A percentile compares a stretch with the other conserved stretches of the same genome.
Conservation (phyloP, 108 stramenopile genomes). For the Mayamaea pseudoterrestris region DNA sequence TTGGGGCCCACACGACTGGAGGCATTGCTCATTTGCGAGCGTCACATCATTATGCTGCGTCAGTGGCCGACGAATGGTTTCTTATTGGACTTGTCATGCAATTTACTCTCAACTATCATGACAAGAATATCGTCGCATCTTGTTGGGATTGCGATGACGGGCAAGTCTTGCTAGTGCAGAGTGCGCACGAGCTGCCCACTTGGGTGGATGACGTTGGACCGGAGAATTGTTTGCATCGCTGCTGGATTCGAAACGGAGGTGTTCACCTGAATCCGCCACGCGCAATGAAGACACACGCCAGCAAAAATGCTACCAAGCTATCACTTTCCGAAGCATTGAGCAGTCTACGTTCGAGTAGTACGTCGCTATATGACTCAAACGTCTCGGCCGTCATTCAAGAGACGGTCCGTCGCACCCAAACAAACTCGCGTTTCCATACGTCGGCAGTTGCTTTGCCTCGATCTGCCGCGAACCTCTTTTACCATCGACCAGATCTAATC, state of each 20-base stretch:
- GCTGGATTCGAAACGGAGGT: background rate
- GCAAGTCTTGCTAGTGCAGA: background rate
- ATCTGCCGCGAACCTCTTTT: background rate
- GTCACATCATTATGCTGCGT: background rate
- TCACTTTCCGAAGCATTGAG: background rate
- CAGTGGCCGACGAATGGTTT: background rate
- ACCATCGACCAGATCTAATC: background rate
- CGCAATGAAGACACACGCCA: no score
- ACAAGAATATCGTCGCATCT: background rate
- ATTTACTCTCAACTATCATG: background rate
- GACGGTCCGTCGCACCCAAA: background rate
- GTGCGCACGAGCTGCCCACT: background rate
- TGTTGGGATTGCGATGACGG: constrained; percentile 1
- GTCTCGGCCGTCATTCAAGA: no score
- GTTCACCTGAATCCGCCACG: background rate
- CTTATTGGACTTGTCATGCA: background rate
- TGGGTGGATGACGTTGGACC: constrained; percentile 1
- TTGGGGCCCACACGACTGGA: constrained; percentile 51
- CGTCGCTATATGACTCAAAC: no score
- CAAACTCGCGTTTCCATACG: no score
- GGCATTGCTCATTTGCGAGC: constrained; percentile 2
- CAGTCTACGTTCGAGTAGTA: background rate
- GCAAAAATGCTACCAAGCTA: no score
- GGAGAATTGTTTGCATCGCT: background rate
- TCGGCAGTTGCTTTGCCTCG: constrained; percentile 1